Evolutionary conservation across 768 basidiomycete species (phyloP).

Genomic region (Tricholoma matsutake): DNA sequence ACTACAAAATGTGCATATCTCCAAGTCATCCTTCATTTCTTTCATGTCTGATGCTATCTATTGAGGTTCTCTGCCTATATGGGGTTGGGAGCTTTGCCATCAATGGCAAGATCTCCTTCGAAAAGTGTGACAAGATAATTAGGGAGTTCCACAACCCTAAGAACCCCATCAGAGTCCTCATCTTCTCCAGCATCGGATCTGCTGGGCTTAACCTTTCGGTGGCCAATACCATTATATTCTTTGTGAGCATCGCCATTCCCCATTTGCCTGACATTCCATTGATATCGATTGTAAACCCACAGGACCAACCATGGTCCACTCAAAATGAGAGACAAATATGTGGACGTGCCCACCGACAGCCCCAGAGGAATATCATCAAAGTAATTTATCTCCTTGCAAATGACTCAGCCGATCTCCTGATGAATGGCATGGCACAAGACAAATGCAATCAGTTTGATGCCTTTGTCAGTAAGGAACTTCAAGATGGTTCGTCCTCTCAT

Average conservation of each 20-base stretch:
- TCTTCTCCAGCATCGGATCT: conserved; percentile 15
- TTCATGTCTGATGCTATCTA: neutral
- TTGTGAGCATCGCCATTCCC: conserved; percentile 9
- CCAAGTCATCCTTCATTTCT: too few relatives aligned
- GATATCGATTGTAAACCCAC: too few relatives aligned
- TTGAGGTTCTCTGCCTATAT: conserved; percentile 7
- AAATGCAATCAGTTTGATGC: conserved; percentile 26
- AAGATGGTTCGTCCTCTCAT: too few relatives aligned
- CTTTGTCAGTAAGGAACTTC: conserved; percentile 13
- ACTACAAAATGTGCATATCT: conserved; percentile 10
- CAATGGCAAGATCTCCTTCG: conserved; percentile 12
- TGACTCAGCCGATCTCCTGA: conserved; percentile 21
- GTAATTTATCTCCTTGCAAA: too few relatives aligned
- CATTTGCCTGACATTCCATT: too few relatives aligned
- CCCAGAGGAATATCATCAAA: conserved; percentile 20
- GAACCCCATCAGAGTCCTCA: too few relatives aligned
- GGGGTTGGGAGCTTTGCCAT: conserved; percentile 4
- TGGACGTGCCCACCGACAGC: conserved; percentile 26
- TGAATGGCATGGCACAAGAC: conserved; percentile 17
- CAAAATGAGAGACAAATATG: conserved; percentile 26
- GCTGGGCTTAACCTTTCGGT: conserved; percentile 14
- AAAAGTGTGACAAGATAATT: conserved; percentile 10
- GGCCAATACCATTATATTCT: conserved; percentile 8
- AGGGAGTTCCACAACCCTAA: conserved; percentile 8
- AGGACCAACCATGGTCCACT: conserved; percentile 31